Conservation (phyloP, 768 basidiomycete genomes). For the Lactarius tabidus region DNA sequence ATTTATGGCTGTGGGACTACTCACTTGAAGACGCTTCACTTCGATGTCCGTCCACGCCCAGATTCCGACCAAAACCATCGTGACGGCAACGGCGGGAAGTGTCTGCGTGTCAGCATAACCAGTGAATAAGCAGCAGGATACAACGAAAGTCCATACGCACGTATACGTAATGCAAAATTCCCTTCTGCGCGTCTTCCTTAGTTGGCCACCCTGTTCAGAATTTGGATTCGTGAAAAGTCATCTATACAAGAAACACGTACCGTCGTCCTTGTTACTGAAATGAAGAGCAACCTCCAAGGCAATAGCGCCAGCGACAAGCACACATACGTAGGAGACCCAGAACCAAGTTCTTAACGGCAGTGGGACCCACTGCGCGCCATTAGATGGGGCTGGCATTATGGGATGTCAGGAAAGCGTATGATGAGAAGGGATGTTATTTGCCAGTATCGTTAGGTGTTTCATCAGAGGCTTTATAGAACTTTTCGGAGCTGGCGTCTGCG, state of each 20-base stretch:
- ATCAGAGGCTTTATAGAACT: not conserved
- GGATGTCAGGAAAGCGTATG: not conserved
- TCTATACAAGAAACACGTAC: constrained; percentile 26
- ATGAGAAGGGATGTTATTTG: not conserved
- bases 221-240: not conserved
- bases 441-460: not conserved
- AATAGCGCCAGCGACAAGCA: constrained; percentile 40
- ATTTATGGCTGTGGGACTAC: constrained; percentile 4
- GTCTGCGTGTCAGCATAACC: constrained; percentile 36
- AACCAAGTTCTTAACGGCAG: constrained; percentile 45
- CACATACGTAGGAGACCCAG: constrained; percentile 40
- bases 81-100: constrained; percentile 48
- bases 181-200: constrained; percentile 33
- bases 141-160: constrained; percentile 33
- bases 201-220: constrained; percentile 42
- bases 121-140: not conserved
- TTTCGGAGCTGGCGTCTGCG: not conserved
- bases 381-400: not conserved
- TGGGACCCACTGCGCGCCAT: constrained; percentile 37
- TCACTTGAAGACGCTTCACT: constrained; percentile 53
- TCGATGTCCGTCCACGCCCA: constrained; percentile 59
- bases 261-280: constrained; percentile 44
- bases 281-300: constrained; percentile 46
- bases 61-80: constrained; percentile 45
- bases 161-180: constrained; percentile 50